Conservation (phyloP, 495 filamentous ascomycete genomes). For the Neurospora tetraspora region DNA sequence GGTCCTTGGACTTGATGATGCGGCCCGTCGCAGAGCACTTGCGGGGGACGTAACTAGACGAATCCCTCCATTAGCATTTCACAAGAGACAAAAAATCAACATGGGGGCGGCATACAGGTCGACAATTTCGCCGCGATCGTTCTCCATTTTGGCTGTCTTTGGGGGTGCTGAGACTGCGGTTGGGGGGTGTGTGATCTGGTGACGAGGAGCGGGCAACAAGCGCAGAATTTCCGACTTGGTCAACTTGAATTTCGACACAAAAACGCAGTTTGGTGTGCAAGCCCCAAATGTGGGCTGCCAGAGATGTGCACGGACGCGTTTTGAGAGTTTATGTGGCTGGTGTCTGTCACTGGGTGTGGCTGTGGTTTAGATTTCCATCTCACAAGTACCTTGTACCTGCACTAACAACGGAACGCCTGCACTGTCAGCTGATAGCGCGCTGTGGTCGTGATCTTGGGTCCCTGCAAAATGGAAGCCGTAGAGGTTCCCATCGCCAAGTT, state of each 20-base stretch:
- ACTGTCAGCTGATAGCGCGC: conserved; percentile 19
- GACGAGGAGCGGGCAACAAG: conserved; percentile 16
- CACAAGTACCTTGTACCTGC: not conserved
- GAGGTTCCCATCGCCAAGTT: not conserved
- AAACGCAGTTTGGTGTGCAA: conserved; percentile 19
- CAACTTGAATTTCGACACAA: conserved; percentile 18
- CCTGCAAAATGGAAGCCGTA: not conserved
- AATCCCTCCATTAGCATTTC: not conserved
- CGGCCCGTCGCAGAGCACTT: conserved; percentile 93
- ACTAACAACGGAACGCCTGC: conserved; percentile 5
- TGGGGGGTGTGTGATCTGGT: conserved; percentile 16
- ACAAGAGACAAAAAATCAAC: not conserved
- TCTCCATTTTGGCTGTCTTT: conserved; percentile 30
- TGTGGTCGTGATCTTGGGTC: not conserved
- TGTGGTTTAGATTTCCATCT: not conserved
- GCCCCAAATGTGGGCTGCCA: conserved; percentile 13
- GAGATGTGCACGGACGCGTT: conserved; percentile 4
- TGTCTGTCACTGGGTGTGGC: not conserved
- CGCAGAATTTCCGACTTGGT: conserved; percentile 18
- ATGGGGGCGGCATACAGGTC: conserved; percentile 65
- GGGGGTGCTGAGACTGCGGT: conserved; percentile 19
- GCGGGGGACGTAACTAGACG: conserved; percentile 87
- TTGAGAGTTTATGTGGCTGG: not conserved
- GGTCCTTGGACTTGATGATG: conserved; percentile 99
- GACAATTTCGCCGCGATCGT: conserved; percentile 76